phyloP scores from a whole-genome alignment of 345 rosid genomes.

The Gynandropsis gynandra region DNA sequence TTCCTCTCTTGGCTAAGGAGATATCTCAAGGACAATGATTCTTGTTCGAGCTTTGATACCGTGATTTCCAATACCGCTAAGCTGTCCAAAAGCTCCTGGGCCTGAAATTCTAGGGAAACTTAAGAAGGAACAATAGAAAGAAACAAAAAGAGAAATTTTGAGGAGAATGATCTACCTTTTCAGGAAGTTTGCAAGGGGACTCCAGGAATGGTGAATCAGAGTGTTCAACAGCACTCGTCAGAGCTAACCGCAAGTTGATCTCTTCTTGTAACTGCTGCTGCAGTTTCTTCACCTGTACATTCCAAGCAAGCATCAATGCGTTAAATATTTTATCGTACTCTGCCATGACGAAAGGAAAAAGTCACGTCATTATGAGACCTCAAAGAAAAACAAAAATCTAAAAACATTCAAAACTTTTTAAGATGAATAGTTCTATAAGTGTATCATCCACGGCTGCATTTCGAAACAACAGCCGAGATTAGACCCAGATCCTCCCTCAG shows the following conservation, averaged over 20 bases:
- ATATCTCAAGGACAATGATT: constrained; percentile 51
- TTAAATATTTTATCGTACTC: neutral
- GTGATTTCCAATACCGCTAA: constrained; percentile 59
- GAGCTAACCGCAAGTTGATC: constrained; percentile 54
- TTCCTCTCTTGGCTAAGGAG: constrained; percentile 81
- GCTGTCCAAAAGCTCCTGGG: constrained; percentile 67
- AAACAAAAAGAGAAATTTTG: constrained; percentile 11
- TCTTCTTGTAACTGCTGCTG: constrained; percentile 71
- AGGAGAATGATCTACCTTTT: constrained; percentile 40
- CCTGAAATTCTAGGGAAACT: constrained; percentile 32
- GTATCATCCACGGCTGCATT: no score
- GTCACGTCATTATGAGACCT: no score
- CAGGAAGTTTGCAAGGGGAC: constrained; percentile 59
- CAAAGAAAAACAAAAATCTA: no score
- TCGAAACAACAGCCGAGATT: no score
- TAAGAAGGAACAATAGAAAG: neutral
- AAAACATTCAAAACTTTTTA: no score
- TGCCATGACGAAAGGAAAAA: neutral
- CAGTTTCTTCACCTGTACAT: constrained; percentile 57
- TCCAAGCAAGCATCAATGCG: constrained; percentile 13
- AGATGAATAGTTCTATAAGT: no score
- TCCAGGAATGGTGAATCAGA: constrained; percentile 38
- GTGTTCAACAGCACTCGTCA: constrained; percentile 61
- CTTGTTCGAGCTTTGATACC: constrained; percentile 76
- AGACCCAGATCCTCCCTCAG: no score